phyloP scores from a whole-genome alignment of 768 basidiomycete species.

The Mycena floridula region DNA sequence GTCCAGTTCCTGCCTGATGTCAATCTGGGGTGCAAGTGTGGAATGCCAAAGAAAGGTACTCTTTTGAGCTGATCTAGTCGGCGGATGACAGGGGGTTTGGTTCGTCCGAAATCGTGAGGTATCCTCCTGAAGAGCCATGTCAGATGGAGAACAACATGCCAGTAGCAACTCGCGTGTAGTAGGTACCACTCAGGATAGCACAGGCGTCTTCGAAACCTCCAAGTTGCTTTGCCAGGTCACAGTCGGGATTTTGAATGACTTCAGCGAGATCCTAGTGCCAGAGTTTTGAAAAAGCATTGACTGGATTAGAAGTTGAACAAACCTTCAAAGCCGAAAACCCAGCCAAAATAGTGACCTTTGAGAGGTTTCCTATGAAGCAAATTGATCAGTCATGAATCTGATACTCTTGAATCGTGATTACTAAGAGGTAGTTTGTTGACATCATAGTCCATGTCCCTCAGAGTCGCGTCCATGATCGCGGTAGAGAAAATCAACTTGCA shows the following conservation, averaged over 20 bases:
- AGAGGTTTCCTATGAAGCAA: constrained; percentile 40
- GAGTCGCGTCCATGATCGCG: constrained; percentile 31
- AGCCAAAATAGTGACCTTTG: constrained; percentile 35
- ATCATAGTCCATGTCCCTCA: constrained; percentile 41
- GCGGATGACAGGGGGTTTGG: constrained; percentile 29
- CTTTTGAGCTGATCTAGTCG: constrained; percentile 23
- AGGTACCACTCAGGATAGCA: constrained; percentile 27
- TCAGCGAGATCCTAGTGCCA: constrained; percentile 19
- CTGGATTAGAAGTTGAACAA: no score
- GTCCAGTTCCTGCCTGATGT: no score
- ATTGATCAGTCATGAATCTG: no score
- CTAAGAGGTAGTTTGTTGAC: constrained; percentile 41
- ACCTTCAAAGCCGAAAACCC: constrained; percentile 38
- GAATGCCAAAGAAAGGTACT: no score
- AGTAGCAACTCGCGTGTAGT: constrained; percentile 31
- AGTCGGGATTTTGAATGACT: constrained; percentile 3
- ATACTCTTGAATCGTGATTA: no score
- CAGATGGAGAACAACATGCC: background rate
- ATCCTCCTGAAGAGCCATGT: constrained; percentile 24
- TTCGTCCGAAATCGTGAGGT: constrained; percentile 36
- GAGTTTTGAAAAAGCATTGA: no score
- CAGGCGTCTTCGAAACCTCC: constrained; percentile 30
- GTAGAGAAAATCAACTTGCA: no score
- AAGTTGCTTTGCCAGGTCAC: constrained; percentile 6
- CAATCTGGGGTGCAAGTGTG: no score